Evolutionary conservation across 192 early-diverging fungal species (phyloP).

Genomic region (Coemansia sp.): DNA sequence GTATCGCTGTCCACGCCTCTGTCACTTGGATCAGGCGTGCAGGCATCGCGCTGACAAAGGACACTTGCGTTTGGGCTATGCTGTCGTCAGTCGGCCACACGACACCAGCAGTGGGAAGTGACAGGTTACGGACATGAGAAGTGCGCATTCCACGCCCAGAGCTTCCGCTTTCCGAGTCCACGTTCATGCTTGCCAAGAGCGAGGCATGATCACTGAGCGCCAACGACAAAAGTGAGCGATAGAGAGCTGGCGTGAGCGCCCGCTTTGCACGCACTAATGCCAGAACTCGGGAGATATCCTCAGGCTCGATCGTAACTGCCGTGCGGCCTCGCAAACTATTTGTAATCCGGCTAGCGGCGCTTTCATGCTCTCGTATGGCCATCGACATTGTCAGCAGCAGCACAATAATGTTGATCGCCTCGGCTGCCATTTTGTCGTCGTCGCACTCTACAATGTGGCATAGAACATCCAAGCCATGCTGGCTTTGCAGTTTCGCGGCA

Average conservation of each 20-base stretch:
- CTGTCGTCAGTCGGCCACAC: slow-evolving; percentile 1
- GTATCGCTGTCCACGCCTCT: slow-evolving; percentile 23
- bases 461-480: slow-evolving; percentile 32
- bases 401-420: slow-evolving; percentile 47
- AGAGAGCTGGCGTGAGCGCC: slow-evolving; percentile 38
- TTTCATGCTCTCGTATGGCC: slow-evolving; percentile 27
- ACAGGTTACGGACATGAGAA: slow-evolving; percentile 34
- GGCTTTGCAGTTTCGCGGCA: slow-evolving; percentile 24
- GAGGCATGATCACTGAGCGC: slow-evolving; percentile 35
- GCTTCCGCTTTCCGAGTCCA: slow-evolving; percentile 1
- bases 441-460: slow-evolving; percentile 48
- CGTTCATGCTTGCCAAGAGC: slow-evolving; percentile 42
- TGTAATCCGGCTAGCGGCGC: slow-evolving; percentile 42
- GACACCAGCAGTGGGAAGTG: slow-evolving; percentile 7
- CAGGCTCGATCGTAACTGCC: slow-evolving; percentile 15
- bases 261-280: slow-evolving; percentile 41
- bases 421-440: slow-evolving; percentile 37
- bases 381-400: slow-evolving; percentile 30
- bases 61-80: slow-evolving; percentile 1
- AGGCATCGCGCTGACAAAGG: slow-evolving; percentile 33
- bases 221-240: slow-evolving; percentile 32
- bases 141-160: slow-evolving; percentile 3
- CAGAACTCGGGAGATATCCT: slow-evolving; percentile 22
- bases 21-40: slow-evolving; percentile 25
- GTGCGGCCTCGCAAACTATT: slow-evolving; percentile 42